Evolutionary conservation across 2,329 filamentous ascomycete genomes (phyloP).

Genomic region (Neocucurbitaria cava): DNA sequence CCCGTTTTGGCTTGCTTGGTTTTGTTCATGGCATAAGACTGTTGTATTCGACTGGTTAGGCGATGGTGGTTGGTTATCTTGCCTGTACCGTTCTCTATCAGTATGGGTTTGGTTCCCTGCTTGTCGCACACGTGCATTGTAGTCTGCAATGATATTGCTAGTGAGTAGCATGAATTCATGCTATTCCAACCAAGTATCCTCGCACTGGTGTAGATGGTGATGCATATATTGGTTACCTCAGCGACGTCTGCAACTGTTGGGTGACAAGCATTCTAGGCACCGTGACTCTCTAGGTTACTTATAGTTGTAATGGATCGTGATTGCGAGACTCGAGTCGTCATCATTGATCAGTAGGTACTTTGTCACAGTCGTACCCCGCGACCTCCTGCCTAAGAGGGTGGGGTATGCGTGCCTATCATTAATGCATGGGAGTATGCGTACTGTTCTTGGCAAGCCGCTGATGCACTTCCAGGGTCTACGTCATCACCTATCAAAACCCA

Average conservation of each 20-base stretch:
- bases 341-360: neutral
- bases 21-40: conserved; percentile 9
- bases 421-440: too few species aligned
- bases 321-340: neutral
- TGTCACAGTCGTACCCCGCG: neutral
- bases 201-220: neutral
- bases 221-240: neutral
- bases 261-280: too few species aligned
- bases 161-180: conserved; percentile 44
- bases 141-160: conserved; percentile 19
- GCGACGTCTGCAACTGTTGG: too few species aligned
- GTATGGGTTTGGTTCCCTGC: conserved; percentile 19
- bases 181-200: conserved; percentile 22
- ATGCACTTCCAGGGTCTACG: conserved; percentile 15
- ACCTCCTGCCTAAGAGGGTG: neutral
- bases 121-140: conserved; percentile 14
- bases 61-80: conserved; percentile 1
- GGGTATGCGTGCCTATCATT: neutral
- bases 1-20: conserved; percentile 34
- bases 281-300: neutral
- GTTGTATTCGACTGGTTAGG: conserved; percentile 14
- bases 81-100: conserved; percentile 19
- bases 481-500: conserved; percentile 16
- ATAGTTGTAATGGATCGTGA: too few species aligned
- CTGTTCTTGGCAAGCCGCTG: conserved; percentile 14